Conservation (phyloP, 2,329 filamentous ascomycete genomes). For the Trichoderma sp. region DNA sequence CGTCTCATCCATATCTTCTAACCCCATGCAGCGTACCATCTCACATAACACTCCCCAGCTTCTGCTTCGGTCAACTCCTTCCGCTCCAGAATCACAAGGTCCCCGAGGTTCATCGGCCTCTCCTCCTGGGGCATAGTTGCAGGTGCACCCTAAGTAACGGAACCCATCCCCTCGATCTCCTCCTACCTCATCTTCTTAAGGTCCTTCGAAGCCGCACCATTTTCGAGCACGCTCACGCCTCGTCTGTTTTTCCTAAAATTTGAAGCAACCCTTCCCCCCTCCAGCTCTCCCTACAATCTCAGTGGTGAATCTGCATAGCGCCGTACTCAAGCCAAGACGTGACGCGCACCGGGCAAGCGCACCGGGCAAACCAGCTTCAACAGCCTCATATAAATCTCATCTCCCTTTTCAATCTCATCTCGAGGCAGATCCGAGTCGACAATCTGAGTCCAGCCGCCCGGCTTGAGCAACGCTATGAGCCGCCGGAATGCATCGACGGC, state of each 20-base stretch:
- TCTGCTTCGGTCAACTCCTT: neutral
- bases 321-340: neutral
- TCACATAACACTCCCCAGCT: neutral
- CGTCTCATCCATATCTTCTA: neutral
- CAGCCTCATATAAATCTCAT: neutral
- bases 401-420: neutral
- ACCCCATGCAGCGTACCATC: constrained; percentile 11
- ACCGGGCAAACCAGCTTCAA: neutral
- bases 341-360: neutral
- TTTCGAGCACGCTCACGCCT: neutral
- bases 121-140: neutral
- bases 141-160: neutral
- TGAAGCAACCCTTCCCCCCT: neutral
- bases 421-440: neutral
- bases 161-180: neutral
- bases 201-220: neutral
- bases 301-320: neutral
- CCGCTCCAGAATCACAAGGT: neutral
- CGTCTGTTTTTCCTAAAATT: neutral
- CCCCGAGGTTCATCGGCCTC: neutral
- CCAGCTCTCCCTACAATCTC: neutral
- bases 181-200: neutral
- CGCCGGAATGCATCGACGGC: neutral
- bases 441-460: constrained; percentile 4
- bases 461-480: neutral